Conservation (phyloP, 805 yeast species). For the Pichia scutulata region DNA sequence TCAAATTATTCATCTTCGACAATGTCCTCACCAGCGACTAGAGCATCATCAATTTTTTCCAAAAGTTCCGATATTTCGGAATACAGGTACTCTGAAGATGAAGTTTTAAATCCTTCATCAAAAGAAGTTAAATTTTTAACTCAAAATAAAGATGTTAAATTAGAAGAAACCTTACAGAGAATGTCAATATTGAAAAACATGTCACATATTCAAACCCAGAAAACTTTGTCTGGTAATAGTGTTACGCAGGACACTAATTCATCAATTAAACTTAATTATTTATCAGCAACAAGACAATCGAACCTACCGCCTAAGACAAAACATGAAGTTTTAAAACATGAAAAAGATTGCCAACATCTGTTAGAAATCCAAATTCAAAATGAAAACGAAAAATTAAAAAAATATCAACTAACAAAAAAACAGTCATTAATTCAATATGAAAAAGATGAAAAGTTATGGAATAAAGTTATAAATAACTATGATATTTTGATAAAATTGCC, state of each 20-base stretch:
- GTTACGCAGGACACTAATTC: neutral
- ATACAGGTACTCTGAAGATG: conserved; percentile 16
- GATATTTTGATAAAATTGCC: conserved; percentile 29
- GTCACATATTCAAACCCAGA: conserved; percentile 6
- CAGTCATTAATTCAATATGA: conserved; percentile 28
- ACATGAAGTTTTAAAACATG: conserved; percentile 47
- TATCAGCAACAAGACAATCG: conserved; percentile 51
- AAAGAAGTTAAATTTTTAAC: conserved; percentile 31
- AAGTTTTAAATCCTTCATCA: conserved; percentile 20
- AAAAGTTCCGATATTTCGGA: conserved; percentile 26
- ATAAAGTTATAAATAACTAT: conserved; percentile 32
- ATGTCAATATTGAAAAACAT: conserved; percentile 23
- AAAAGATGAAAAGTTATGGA: conserved; percentile 37
- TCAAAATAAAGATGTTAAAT: conserved; percentile 24
- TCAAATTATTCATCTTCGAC: conserved; percentile 9
- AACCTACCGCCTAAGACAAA: conserved; percentile 59
- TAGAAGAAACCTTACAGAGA: conserved; percentile 33
- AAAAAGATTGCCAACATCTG: conserved; percentile 41
- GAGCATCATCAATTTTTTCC: conserved; percentile 41
- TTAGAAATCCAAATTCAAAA: conserved; percentile 34
- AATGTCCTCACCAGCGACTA: conserved; percentile 29
- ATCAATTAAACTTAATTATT: conserved; percentile 12
- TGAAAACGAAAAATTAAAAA: conserved; percentile 30
- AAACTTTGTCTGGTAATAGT: neutral
- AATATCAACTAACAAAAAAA: conserved; percentile 27